Conservation (phyloP, 257 asterid species). For the Scutellaria minor region DNA sequence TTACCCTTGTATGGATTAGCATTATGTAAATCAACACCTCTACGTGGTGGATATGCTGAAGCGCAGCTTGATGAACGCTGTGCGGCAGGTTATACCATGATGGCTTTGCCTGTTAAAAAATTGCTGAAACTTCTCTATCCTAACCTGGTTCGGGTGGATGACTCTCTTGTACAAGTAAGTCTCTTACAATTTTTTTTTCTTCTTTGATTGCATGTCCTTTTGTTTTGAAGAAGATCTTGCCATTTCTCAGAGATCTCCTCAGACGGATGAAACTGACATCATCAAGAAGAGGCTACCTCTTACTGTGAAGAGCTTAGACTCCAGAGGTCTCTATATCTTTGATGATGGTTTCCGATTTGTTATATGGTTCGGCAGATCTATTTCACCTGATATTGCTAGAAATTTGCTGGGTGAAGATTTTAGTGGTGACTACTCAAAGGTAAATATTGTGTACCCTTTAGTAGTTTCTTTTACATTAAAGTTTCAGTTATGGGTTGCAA, state of each 20-base stretch:
- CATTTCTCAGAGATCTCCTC: slow-evolving; percentile 48
- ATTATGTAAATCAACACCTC: slow-evolving; percentile 66
- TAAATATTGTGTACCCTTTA: slow-evolving; percentile 25
- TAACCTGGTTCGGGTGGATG: slow-evolving; percentile 60
- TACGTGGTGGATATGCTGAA: slow-evolving; percentile 89
- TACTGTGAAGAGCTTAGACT: slow-evolving; percentile 74
- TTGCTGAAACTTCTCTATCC: slow-evolving; percentile 80
- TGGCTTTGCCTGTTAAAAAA: slow-evolving; percentile 69
- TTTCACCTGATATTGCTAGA: slow-evolving; percentile 75
- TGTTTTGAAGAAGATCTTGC: slow-evolving; percentile 35
- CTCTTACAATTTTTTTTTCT: slow-evolving; percentile 17
- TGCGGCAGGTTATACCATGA: slow-evolving; percentile 67
- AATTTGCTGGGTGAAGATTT: slow-evolving; percentile 75
- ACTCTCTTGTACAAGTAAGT: slow-evolving; percentile 57
- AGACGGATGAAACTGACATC: slow-evolving; percentile 49
- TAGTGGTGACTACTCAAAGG: slow-evolving; percentile 75
- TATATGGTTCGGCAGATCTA: slow-evolving; percentile 80
- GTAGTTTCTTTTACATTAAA: neutral
- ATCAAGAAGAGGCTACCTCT: slow-evolving; percentile 68
- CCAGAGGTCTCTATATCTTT: slow-evolving; percentile 76
- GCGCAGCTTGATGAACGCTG: slow-evolving; percentile 69
- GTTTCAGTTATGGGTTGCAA: slow-evolving; percentile 9
- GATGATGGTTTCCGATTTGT: slow-evolving; percentile 87
- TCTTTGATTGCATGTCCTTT: slow-evolving; percentile 11
- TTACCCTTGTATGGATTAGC: slow-evolving; percentile 68